These are phyloP conservation scores for Wickerhamiella parazyma DNA, from an alignment of 805 yeast genomes.

Conservation along the genomic window DNA sequence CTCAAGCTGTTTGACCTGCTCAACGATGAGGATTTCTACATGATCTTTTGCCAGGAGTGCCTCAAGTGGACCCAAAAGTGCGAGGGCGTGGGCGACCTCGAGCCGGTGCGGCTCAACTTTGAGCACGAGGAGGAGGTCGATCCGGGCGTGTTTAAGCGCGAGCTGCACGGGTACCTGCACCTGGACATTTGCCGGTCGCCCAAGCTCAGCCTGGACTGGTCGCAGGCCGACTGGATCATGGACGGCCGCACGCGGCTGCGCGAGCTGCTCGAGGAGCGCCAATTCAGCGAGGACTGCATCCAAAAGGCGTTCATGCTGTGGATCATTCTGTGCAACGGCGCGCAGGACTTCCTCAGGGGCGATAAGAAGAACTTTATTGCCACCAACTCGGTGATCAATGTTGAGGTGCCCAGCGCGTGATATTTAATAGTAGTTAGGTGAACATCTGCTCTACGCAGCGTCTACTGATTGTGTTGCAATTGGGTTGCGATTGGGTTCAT, in stretches of 20 bases:
- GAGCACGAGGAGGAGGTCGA: constrained; percentile 6
- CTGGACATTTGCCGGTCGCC: constrained; percentile 7
- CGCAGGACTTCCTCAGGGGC: constrained; percentile 9
- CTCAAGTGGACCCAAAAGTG: constrained; percentile 3
- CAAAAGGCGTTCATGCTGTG: constrained; percentile 8
- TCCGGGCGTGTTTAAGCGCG: constrained; percentile 5
- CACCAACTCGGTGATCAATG: constrained; percentile 37
- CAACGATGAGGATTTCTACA: constrained; percentile 7
- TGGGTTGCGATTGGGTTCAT: too few species aligned
- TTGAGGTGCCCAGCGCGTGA: background rate
- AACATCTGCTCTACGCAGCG: too few species aligned
- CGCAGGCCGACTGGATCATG: constrained; percentile 9
- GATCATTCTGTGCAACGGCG: constrained; percentile 9
- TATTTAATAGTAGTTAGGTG: background rate
- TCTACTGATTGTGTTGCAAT: too few species aligned
- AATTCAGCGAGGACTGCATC: constrained; percentile 5
- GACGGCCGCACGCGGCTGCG: constrained; percentile 7
- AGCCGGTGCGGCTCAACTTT: constrained; percentile 2
- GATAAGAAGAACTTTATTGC: constrained; percentile 9
- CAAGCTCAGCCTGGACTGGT: constrained; percentile 6
- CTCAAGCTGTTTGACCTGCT: constrained; percentile 6
- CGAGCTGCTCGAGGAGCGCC: constrained; percentile 4
- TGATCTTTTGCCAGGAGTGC: constrained; percentile 17
- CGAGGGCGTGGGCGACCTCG: constrained; percentile 4
- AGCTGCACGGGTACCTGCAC: constrained; percentile 1